Evolutionary conservation across 2,329 filamentous ascomycete genomes (phyloP).

Genomic region (Tolypocladium sp.): DNA sequence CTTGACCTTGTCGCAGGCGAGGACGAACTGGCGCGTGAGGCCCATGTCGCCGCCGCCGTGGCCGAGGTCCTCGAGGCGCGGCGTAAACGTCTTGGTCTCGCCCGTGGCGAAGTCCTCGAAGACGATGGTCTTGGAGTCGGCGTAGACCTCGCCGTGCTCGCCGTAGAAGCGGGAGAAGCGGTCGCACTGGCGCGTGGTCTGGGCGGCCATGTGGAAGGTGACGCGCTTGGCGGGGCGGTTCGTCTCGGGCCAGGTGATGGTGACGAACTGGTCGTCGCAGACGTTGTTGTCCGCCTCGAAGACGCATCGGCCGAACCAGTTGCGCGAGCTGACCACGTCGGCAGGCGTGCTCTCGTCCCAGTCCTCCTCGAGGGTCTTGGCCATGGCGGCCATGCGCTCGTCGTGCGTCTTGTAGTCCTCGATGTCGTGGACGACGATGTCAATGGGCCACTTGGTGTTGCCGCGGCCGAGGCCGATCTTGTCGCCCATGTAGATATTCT

Average conservation of each 20-base stretch:
- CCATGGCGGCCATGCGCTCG: constrained; percentile 28
- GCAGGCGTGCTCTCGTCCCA: constrained; percentile 41
- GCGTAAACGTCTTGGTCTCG: constrained; percentile 17
- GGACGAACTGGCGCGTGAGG: constrained; percentile 71
- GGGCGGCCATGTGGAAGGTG: constrained; percentile 88
- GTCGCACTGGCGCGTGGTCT: constrained; percentile 79
- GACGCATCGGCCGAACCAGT: constrained; percentile 92
- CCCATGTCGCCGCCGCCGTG: constrained; percentile 37
- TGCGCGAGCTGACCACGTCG: constrained; percentile 38
- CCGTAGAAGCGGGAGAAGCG: constrained; percentile 82
- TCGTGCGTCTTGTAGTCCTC: constrained; percentile 56
- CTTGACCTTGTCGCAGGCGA: constrained; percentile 73
- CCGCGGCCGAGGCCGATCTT: constrained; percentile 51
- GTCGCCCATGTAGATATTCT: constrained; percentile 70
- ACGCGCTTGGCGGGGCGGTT: constrained; percentile 68
- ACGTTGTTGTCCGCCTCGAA: constrained; percentile 92
- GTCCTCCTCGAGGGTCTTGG: constrained; percentile 39
- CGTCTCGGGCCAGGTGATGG: constrained; percentile 74
- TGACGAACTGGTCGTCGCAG: constrained; percentile 85
- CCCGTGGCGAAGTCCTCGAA: constrained; percentile 50
- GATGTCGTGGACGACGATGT: constrained; percentile 86
- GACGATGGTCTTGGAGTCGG: constrained; percentile 70
- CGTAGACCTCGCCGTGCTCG: constrained; percentile 73
- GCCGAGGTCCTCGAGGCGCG: constrained; percentile 24
- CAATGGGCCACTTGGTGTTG: constrained; percentile 71